These are phyloP conservation scores for Amphichorda felina DNA, from an alignment of 2,329 filamentous ascomycete genomes.

Conservation along the genomic window DNA sequence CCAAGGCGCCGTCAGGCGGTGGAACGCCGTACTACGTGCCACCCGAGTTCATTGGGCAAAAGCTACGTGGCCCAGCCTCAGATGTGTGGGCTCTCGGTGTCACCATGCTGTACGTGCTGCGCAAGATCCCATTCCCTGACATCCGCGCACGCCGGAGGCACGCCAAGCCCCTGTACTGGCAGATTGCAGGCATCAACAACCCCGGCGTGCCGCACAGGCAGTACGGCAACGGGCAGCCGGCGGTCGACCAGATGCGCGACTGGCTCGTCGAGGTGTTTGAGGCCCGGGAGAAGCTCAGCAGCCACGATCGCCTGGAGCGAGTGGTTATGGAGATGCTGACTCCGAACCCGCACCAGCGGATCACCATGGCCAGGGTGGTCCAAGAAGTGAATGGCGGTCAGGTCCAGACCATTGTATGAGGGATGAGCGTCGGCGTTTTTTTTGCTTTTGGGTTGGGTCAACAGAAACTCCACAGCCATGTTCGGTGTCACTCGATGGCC, in stretches of 20 bases:
- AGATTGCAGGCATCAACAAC: constrained; percentile 43
- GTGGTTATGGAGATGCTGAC: constrained; percentile 42
- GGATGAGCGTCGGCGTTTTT: too few species aligned
- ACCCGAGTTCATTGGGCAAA: constrained; percentile 45
- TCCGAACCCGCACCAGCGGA: constrained; percentile 36
- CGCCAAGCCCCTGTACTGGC: constrained; percentile 42
- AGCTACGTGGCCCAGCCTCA: constrained; percentile 39
- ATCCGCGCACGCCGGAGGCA: constrained; percentile 33
- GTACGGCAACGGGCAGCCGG: constrained; percentile 24
- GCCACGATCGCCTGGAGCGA: constrained; percentile 35
- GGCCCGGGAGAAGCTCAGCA: constrained; percentile 31
- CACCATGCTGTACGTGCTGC: constrained; percentile 47
- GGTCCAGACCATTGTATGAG: neutral
- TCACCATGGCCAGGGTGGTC: constrained; percentile 28
- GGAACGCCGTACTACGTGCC: constrained; percentile 52
- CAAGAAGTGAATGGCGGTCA: neutral
- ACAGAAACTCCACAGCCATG: too few species aligned
- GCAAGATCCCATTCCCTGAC: constrained; percentile 44
- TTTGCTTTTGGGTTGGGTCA: too few species aligned
- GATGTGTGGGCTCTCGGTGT: constrained; percentile 50
- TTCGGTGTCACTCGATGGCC: too few species aligned
- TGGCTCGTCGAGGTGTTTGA: constrained; percentile 43
- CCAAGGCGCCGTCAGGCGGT: constrained; percentile 33
- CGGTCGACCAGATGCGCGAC: constrained; percentile 39
- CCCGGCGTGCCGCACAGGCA: constrained; percentile 17